A percentile compares a stretch with the other conserved stretches of the same genome.
Conservation (phyloP, 2,329 filamentous ascomycete species). For the Boeremia exigua region DNA sequence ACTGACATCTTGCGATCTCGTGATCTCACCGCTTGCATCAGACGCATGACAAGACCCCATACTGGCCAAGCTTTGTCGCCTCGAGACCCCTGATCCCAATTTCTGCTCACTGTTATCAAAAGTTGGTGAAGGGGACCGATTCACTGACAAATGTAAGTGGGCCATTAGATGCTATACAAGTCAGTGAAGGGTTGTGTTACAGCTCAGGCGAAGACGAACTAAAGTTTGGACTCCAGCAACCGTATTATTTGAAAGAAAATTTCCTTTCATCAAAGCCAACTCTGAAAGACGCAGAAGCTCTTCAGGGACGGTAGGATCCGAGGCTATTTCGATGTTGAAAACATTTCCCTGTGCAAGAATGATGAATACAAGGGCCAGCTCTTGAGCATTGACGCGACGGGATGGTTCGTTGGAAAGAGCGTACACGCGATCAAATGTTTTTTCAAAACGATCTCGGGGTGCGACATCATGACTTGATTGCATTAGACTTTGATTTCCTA, state of each 20-base stretch:
- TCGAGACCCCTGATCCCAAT: slow-evolving; percentile 1
- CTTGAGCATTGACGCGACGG: slow-evolving; percentile 4
- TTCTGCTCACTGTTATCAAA: background rate
- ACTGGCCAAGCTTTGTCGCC: slow-evolving; percentile 9
- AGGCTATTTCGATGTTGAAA: slow-evolving; percentile 8
- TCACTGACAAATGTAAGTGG: background rate
- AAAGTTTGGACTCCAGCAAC: slow-evolving; percentile 8
- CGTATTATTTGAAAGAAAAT: slow-evolving; percentile 6
- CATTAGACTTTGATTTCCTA: background rate
- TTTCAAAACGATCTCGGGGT: slow-evolving; percentile 1
- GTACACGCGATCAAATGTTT: slow-evolving; percentile 7
- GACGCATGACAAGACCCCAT: slow-evolving; percentile 7
- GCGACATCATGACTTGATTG: slow-evolving; percentile 3
- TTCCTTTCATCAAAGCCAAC: slow-evolving; percentile 5
- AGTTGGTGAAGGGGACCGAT: background rate
- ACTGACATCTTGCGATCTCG: background rate
- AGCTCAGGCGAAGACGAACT: background rate
- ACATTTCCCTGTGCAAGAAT: slow-evolving; percentile 4
- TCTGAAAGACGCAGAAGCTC: slow-evolving; percentile 1
- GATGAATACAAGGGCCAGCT: slow-evolving; percentile 7
- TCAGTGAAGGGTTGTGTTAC: background rate
- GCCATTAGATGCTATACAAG: background rate
- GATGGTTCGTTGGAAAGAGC: background rate
- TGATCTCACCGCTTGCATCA: slow-evolving; percentile 4
- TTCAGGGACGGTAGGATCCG: background rate